Conservation (phyloP, 768 basidiomycete species). For the Amanita jacksonii region DNA sequence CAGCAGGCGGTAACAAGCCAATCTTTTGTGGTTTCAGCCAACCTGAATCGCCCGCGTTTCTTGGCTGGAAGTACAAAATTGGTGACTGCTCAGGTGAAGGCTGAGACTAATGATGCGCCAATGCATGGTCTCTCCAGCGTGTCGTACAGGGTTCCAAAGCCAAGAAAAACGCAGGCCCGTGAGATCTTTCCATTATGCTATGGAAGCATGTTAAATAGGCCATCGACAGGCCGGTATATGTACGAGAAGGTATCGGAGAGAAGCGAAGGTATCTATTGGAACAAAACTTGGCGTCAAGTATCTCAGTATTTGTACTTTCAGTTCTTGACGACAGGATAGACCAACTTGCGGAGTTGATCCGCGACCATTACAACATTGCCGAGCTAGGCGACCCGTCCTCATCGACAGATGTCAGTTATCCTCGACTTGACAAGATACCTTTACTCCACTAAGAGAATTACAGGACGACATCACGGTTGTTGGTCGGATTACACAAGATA, state of each 20-base stretch:
- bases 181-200: slow-evolving; percentile 18
- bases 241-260: slow-evolving; percentile 83
- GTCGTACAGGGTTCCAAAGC: slow-evolving; percentile 30
- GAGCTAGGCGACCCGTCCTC: slow-evolving; percentile 70
- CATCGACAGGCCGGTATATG: slow-evolving; percentile 74
- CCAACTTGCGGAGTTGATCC: slow-evolving; percentile 68
- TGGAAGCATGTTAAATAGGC: neutral
- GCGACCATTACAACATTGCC: slow-evolving; percentile 54
- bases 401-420: slow-evolving; percentile 30
- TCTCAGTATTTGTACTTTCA: slow-evolving; percentile 18
- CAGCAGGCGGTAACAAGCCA: slow-evolving; percentile 20
- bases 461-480: slow-evolving; percentile 62
- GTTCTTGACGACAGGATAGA: slow-evolving; percentile 85
- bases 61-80: slow-evolving; percentile 14
- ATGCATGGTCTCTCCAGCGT: slow-evolving; percentile 15
- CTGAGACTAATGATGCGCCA: neutral
- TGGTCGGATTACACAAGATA: slow-evolving; percentile 65
- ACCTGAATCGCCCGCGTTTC: slow-evolving; percentile 27
- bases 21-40: slow-evolving; percentile 15
- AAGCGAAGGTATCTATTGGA: slow-evolving; percentile 52
- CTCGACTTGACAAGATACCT: neutral
- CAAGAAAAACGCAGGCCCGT: slow-evolving; percentile 47
- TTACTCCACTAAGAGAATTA: slow-evolving; percentile 8
- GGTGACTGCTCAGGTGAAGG: neutral
- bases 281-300: neutral